Percentiles rank a stretch among this genome's conserved stretches.
Conservation (phyloP, 1,284 basidiomycete genomes). For the Papiliotrema fonsecae region DNA sequence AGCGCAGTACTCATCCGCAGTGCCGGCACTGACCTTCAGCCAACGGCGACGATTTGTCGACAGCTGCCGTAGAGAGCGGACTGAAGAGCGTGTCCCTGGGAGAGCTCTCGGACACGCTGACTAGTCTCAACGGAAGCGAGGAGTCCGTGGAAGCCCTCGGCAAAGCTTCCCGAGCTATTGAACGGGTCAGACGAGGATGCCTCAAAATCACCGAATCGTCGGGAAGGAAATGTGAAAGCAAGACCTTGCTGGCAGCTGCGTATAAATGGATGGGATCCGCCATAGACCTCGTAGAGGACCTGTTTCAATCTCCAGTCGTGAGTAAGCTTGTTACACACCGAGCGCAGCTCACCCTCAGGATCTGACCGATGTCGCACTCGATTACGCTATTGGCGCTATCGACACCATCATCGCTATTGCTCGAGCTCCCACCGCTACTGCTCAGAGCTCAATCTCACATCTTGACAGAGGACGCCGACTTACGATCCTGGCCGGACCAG, state of each 20-base stretch:
- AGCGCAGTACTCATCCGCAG: neutral
- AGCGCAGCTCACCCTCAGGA: neutral
- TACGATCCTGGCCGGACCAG: slow-evolving; percentile 4
- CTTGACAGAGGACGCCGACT: slow-evolving; percentile 3
- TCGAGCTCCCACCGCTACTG: slow-evolving; percentile 3
- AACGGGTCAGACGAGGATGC: slow-evolving; percentile 20
- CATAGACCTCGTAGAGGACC: slow-evolving; percentile 6
- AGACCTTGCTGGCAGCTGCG: neutral
- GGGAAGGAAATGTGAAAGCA: too few relatives aligned
- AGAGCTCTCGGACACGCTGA: slow-evolving; percentile 9
- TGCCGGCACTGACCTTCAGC: neutral
- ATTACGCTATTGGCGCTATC: slow-evolving; percentile 21
- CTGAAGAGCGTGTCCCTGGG: neutral
- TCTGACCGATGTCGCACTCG: slow-evolving; percentile 2
- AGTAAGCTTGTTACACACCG: neutral
- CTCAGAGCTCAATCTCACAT: slow-evolving; percentile 5
- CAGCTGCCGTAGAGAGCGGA: slow-evolving; percentile 7
- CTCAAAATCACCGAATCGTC: slow-evolving; percentile 13
- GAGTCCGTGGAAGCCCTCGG: slow-evolving; percentile 6
- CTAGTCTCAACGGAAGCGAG: slow-evolving; percentile 6
- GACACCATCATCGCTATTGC: slow-evolving; percentile 27
- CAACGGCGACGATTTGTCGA: neutral
- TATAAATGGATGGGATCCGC: slow-evolving; percentile 12
- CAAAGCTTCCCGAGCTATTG: slow-evolving; percentile 17
- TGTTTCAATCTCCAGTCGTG: slow-evolving; percentile 8